A percentile compares a stretch with the other conserved stretches of the same genome.
Evolutionary conservation across 352 stramenopile genomes (phyloP).

Genomic region (Globisporangium paddicum): DNA sequence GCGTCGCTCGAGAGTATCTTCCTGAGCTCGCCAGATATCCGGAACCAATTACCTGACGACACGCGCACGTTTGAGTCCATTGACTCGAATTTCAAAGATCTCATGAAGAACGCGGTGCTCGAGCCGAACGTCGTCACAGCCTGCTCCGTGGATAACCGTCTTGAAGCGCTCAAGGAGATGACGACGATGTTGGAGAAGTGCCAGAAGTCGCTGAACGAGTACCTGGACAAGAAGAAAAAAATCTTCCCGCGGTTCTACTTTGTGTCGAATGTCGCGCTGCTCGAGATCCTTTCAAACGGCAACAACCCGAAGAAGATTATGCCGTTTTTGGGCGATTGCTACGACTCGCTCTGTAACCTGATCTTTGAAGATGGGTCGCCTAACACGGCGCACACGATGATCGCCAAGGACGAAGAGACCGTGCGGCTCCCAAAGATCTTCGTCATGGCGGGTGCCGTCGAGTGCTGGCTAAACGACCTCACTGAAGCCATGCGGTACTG

Average conservation of each 20-base stretch:
- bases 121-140: slow-evolving; percentile 77
- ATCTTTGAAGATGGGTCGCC: slow-evolving; percentile 75
- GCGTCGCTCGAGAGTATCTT: slow-evolving; percentile 88
- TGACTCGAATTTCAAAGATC: slow-evolving; percentile 87
- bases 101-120: slow-evolving; percentile 89
- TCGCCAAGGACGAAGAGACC: slow-evolving; percentile 73
- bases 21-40: slow-evolving; percentile 84
- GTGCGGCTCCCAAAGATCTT: slow-evolving; percentile 70
- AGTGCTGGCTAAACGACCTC: slow-evolving; percentile 85
- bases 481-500: slow-evolving; percentile 83
- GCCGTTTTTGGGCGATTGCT: slow-evolving; percentile 96
- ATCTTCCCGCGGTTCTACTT: slow-evolving; percentile 91
- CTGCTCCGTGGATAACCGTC: slow-evolving; percentile 71
- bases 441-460: slow-evolving; percentile 79
- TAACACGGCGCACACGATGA: slow-evolving; percentile 83
- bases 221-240: slow-evolving; percentile 91
- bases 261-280: slow-evolving; percentile 81
- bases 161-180: slow-evolving; percentile 86
- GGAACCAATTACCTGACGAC: slow-evolving; percentile 83
- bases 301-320: slow-evolving; percentile 98
- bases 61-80: slow-evolving; percentile 87
- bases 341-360: slow-evolving; percentile 91
- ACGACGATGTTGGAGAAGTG: slow-evolving; percentile 87
- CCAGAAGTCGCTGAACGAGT: slow-evolving; percentile 87
- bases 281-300: slow-evolving; percentile 87